Evolutionary conservation across 768 basidiomycete species (phyloP), one percentile per base, ranked within the genome.

Genomic region (Panellus pusillus): DNA sequence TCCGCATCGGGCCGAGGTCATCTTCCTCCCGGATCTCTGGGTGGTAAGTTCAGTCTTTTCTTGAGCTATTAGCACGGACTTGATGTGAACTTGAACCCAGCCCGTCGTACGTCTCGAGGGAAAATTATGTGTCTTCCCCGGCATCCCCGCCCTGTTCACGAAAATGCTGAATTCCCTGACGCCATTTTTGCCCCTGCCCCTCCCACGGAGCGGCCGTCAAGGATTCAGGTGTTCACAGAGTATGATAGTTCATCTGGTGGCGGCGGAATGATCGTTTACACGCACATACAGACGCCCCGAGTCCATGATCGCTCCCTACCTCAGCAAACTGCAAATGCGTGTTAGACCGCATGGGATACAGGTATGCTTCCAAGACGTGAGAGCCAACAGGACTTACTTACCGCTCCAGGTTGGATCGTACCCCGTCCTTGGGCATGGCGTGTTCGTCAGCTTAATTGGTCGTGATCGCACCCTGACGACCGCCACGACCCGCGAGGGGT

Each of bases 91-190:
- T 42, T 12, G 15, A 29, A 24, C 24, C 29, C 61, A 91, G 89
- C 94, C 94, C 20, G 91, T 97, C 12, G 85, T 96, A 0, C 79
- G 93, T 15, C 75, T 97, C 2, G 82, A 82, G 61, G 88, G 89
- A 19, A 95, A 91, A 72, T 76, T 97, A 14, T 96, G 92, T 70
- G 76, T 98, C 24, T 87, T 98, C 71, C 95, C 95, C 0, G 95
- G 95, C 28, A 91, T 97, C 41, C 95, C 95, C 0, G 70, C 76
- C 4, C 77, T 96, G 28, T 96, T 95, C 72, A 83, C 88, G 62
- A 82, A 81, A 68, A 87, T 98, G 77, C 72, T 97, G 32, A 79
- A 84, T 49, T 83, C 79, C 17, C 72, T 95, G 18, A 81, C 81
- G 13, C 82, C 82, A 9, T 91, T 84, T 66, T 72, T 98, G 1